These are phyloP conservation scores for Nelumbo lutea DNA, from an alignment of 164 flowering plant species.

Conservation along the genomic window DNA sequence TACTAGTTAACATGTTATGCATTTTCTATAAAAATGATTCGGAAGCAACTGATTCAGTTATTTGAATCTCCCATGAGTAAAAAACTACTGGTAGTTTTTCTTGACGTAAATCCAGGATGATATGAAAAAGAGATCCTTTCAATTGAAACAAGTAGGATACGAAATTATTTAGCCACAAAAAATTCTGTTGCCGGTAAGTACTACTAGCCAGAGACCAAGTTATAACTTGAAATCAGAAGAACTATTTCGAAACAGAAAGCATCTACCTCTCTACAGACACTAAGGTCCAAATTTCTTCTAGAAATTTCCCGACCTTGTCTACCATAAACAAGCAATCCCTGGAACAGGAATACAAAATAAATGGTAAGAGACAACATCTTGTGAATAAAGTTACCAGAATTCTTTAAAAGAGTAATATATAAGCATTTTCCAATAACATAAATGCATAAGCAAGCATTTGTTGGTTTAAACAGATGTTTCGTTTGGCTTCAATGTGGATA, in stretches of 20 bases:
- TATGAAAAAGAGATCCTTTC: too few species aligned
- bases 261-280: constrained; percentile 78
- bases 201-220: not conserved
- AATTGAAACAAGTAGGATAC: too few species aligned
- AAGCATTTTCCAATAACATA: not conserved
- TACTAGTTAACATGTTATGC: too few species aligned
- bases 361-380: constrained; percentile 9
- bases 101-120: too few species aligned
- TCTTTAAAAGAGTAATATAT: not conserved
- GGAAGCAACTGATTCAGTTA: too few species aligned
- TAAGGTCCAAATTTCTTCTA: constrained; percentile 61
- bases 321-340: constrained; percentile 97
- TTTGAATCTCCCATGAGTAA: too few species aligned
- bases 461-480: too few species aligned
- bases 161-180: too few species aligned
- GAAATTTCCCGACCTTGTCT: constrained; percentile 80
- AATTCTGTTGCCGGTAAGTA: too few species aligned
- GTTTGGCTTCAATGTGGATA: too few species aligned
- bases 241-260: not conserved
- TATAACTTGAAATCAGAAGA: not conserved
- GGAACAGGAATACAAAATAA: constrained; percentile 18
- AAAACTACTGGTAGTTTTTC: too few species aligned
- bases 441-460: not conserved
- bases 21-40: too few species aligned
- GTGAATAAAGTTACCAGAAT: not conserved